phyloP scores from a whole-genome alignment of 2,329 filamentous ascomycete genomes.

The Daldinia sp. region DNA sequence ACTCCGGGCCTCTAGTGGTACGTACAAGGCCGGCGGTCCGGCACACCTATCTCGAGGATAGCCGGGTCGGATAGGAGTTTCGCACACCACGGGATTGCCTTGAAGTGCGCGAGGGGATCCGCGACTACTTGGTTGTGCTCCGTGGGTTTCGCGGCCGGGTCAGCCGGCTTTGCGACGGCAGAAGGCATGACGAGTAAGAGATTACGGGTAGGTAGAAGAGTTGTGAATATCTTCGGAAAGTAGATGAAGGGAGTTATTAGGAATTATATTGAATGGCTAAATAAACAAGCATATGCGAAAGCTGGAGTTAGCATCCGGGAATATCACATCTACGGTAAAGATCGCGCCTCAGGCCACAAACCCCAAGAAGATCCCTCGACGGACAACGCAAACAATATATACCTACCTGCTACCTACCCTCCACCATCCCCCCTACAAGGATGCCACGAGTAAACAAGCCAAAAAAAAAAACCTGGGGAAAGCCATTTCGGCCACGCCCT shows the following conservation, averaged over 20 bases:
- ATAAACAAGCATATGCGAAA: no score
- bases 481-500: no score
- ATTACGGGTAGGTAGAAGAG: background rate
- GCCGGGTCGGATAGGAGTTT: constrained; percentile 37
- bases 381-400: background rate
- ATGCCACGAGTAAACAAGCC: background rate
- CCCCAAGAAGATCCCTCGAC: no score
- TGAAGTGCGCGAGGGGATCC: constrained; percentile 43
- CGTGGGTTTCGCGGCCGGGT: constrained; percentile 9
- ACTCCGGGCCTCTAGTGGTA: background rate
- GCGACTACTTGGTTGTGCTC: constrained; percentile 39
- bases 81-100: constrained; percentile 43
- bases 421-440: no score
- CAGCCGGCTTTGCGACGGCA: background rate
- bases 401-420: no score
- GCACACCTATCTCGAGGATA: constrained; percentile 35
- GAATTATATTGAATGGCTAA: no score
- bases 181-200: constrained; percentile 1
- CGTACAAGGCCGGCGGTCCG: constrained; percentile 38
- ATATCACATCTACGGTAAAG: no score
- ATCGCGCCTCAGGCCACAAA: no score
- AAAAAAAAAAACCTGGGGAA: constrained; percentile 14
- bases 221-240: background rate
- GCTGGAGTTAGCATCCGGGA: no score
- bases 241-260: no score